phyloP scores from a whole-genome alignment of 345 rosid species.

The Aurinia saxatilis region DNA sequence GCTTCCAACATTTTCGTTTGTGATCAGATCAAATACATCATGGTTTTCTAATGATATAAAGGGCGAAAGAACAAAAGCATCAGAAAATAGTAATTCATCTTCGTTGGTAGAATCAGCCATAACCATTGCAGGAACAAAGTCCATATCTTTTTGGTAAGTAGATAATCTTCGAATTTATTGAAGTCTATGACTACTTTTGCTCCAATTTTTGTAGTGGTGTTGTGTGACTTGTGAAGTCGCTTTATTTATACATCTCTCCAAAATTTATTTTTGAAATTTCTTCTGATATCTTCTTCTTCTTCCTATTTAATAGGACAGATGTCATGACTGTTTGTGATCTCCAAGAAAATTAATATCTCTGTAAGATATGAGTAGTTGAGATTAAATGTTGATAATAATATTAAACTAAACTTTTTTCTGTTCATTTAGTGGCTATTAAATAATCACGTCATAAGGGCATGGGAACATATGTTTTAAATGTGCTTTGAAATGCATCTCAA shows the following conservation, averaged over 20 bases:
- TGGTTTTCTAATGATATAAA: constrained; percentile 1
- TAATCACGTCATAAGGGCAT: constrained; percentile 1
- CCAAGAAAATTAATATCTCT: neutral
- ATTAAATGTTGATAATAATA: neutral
- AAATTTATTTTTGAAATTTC: no score
- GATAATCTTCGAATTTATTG: no score
- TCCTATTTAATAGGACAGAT: constrained; percentile 21
- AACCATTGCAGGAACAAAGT: constrained; percentile 10
- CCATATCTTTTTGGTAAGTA: constrained; percentile 9
- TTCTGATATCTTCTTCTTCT: neutral
- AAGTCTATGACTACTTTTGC: no score
- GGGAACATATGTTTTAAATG: constrained; percentile 19
- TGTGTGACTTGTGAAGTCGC: neutral
- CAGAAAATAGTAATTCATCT: constrained; percentile 15
- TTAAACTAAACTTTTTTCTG: constrained; percentile 9
- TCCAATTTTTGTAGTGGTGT: no score
- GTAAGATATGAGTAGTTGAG: constrained; percentile 18
- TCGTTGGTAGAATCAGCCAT: constrained; percentile 4
- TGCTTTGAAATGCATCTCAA: neutral
- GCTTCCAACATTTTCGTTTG: neutral
- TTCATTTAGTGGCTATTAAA: constrained; percentile 27
- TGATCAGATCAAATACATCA: neutral
- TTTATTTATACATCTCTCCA: constrained; percentile 22
- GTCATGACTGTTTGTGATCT: constrained; percentile 5
- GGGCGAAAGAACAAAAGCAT: constrained; percentile 13